phyloP scores from a whole-genome alignment of 768 basidiomycete species.

The Suillus weaverae region DNA sequence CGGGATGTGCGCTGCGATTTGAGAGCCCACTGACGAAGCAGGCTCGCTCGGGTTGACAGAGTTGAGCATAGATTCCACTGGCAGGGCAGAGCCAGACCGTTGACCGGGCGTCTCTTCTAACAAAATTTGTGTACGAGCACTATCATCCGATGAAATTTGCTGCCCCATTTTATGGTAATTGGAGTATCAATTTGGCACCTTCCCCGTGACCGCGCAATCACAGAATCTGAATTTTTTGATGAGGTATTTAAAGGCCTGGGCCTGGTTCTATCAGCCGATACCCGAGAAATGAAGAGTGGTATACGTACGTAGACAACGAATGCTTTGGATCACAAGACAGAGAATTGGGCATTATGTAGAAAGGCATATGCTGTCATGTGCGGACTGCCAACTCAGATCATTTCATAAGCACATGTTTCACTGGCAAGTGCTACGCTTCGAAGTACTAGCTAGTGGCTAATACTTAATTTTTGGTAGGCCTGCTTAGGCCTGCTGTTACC shows the following conservation, averaged over 20 bases:
- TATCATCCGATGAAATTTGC: constrained; percentile 1
- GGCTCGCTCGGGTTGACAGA: background rate
- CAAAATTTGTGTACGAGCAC: background rate
- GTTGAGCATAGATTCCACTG: background rate
- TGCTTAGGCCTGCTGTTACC: no score
- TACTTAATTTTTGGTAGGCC: no score
- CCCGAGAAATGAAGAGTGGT: background rate
- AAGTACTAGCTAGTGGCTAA: no score
- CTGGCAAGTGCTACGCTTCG: background rate
- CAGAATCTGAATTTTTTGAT: background rate
- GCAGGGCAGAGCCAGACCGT: background rate
- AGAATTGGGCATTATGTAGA: background rate
- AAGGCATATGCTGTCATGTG: background rate
- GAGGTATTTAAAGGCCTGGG: background rate
- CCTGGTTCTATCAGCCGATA: background rate
- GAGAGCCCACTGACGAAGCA: background rate
- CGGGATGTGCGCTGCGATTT: background rate
- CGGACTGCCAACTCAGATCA: background rate
- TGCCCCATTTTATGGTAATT: constrained; percentile 1
- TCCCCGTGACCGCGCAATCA: background rate
- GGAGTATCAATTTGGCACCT: background rate
- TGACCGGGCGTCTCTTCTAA: background rate
- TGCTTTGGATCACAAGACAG: background rate
- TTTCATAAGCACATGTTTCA: background rate
- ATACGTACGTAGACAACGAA: background rate